Evolutionary conservation across 148 eudicot genomes (phyloP).

Genomic region (Rhododendron kiyosumense): DNA sequence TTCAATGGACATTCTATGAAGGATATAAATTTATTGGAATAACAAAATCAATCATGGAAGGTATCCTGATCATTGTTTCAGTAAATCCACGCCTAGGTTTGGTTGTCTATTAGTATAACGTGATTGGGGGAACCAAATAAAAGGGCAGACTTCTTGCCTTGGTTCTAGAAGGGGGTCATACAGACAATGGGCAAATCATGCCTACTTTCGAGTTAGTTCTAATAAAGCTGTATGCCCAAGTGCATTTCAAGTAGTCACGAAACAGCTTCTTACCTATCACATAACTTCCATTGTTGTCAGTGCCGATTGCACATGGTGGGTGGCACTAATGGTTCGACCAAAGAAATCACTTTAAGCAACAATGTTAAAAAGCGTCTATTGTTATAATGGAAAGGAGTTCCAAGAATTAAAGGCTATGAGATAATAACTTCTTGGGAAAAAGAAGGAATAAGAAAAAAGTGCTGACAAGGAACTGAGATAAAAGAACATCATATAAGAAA

Average conservation of each 20-base stretch:
- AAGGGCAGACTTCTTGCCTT: not conserved
- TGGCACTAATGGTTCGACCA: not conserved
- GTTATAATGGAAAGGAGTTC: not conserved
- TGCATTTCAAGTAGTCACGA: not conserved
- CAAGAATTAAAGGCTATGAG: not conserved
- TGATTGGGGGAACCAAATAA: not conserved
- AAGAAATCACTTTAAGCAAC: not conserved
- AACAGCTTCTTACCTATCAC: not conserved
- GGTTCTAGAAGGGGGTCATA: not conserved
- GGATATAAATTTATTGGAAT: not conserved
- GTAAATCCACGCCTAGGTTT: not conserved
- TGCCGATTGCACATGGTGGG: not conserved
- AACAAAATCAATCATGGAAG: not conserved
- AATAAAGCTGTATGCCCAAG: not conserved
- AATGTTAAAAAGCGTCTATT: not conserved
- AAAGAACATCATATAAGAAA: not conserved
- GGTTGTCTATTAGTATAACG: not conserved
- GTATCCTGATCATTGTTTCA: not conserved
- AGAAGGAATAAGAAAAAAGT: not conserved
- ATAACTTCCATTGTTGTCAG: not conserved
- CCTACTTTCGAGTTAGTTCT: not conserved
- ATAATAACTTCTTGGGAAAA: not conserved
- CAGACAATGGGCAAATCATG: not conserved
- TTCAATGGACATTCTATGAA: not conserved
- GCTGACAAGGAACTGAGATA: not conserved